phyloP scores from a whole-genome alignment of 2,329 filamentous ascomycete species.

The Colletotrichum orbiculare region DNA sequence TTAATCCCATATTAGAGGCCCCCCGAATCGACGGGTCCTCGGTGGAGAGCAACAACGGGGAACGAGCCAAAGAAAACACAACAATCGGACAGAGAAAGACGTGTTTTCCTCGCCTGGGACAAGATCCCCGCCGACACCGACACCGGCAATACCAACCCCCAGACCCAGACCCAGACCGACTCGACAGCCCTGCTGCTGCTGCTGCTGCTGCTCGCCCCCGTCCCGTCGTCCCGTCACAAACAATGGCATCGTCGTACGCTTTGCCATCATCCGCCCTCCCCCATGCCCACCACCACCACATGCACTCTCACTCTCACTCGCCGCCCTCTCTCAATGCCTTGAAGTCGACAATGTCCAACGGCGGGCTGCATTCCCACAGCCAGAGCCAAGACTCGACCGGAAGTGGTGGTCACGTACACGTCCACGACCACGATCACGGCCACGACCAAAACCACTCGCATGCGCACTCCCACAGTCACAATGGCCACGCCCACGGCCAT shows the following conservation, averaged over 20 bases:
- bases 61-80: conserved; percentile 28
- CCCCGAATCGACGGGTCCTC: conserved; percentile 25
- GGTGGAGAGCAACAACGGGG: conserved; percentile 27
- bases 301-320: conserved; percentile 53
- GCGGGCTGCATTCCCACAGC: conserved; percentile 42
- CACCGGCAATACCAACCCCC: neutral
- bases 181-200: neutral
- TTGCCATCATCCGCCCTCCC: conserved; percentile 63
- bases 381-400: conserved; percentile 40
- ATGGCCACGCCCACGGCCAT: conserved; percentile 43
- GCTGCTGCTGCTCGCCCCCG: too few relatives aligned
- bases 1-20: conserved; percentile 10
- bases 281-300: conserved; percentile 57
- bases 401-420: conserved; percentile 45
- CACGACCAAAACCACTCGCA: conserved; percentile 42
- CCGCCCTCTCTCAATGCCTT: conserved; percentile 54
- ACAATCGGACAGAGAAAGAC: neutral
- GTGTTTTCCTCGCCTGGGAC: conserved; percentile 10
- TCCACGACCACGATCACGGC: conserved; percentile 44
- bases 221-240: neutral
- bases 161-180: conserved; percentile 30
- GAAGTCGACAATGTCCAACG: conserved; percentile 44
- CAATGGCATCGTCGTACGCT: conserved; percentile 64
- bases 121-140: conserved; percentile 13
- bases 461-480: conserved; percentile 29